phyloP scores from a whole-genome alignment of 805 yeast genomes.

The Grigorovia transvaalensis region DNA sequence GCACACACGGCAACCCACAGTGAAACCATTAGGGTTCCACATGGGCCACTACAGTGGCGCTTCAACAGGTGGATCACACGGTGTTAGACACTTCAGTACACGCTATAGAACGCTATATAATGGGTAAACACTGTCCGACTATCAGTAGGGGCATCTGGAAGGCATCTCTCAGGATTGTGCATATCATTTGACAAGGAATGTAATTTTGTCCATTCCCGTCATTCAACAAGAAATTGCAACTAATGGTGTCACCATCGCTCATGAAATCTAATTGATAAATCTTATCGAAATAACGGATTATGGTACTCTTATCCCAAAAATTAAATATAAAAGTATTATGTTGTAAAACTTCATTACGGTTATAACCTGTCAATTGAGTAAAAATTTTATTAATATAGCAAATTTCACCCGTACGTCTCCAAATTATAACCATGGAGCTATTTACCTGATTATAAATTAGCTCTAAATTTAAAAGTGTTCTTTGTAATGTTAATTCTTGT shows the following conservation, averaged over 20 bases:
- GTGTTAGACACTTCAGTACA: neutral
- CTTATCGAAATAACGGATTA: neutral
- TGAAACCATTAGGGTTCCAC: neutral
- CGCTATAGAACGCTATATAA: neutral
- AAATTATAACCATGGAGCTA: slow-evolving; percentile 71
- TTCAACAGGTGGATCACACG: neutral
- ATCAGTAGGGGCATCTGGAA: slow-evolving; percentile 56
- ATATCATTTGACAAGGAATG: slow-evolving; percentile 30
- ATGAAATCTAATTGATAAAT: neutral
- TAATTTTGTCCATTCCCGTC: neutral
- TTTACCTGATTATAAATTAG: slow-evolving; percentile 36
- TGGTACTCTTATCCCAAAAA: slow-evolving; percentile 70
- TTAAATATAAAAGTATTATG: slow-evolving; percentile 65
- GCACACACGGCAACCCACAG: neutral
- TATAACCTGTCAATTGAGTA: slow-evolving; percentile 56
- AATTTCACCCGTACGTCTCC: slow-evolving; percentile 82
- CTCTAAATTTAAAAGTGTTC: slow-evolving; percentile 49
- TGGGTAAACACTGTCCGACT: neutral
- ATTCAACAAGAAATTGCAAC: neutral
- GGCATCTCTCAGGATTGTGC: slow-evolving; percentile 78
- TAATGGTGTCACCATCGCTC: neutral
- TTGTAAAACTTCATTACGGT: slow-evolving; percentile 44
- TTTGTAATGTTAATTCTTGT: slow-evolving; percentile 48
- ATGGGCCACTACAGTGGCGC: neutral
- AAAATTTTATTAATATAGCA: slow-evolving; percentile 71